A percentile compares a stretch with the other conserved stretches of the same genome.
Evolutionary conservation across 805 yeast genomes (phyloP).

Genomic region (Debaryomyces tyrocola): DNA sequence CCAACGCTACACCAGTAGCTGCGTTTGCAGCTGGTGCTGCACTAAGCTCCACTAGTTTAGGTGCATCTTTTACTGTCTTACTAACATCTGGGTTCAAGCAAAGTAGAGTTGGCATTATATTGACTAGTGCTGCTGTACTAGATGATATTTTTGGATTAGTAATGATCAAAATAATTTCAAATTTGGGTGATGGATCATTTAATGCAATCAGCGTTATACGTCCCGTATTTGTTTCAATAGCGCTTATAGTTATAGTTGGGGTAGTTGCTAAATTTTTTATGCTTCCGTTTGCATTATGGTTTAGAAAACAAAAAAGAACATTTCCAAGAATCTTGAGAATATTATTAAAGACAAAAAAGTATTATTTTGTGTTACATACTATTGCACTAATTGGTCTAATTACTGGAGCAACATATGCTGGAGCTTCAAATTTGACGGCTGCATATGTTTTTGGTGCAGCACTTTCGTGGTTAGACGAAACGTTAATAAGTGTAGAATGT

Average conservation of each 20-base stretch:
- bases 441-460: constrained; percentile 5
- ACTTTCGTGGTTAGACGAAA: constrained; percentile 3
- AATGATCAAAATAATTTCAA: constrained; percentile 5
- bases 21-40: constrained; percentile 8
- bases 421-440: constrained; percentile 5
- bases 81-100: constrained; percentile 1
- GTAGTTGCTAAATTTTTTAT: not conserved
- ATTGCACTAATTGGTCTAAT: not conserved
- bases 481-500: not conserved
- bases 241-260: not conserved
- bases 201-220: not conserved
- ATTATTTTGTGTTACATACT: constrained; percentile 1
- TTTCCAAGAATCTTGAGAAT: not conserved
- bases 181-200: constrained; percentile 5
- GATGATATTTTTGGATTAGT: constrained; percentile 6
- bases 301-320: not conserved
- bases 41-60: constrained; percentile 6
- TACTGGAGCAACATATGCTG: constrained; percentile 4
- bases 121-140: constrained; percentile 4
- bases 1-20: constrained; percentile 1
- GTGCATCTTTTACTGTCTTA: constrained; percentile 5
- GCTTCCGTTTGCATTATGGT: not conserved
- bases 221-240: constrained; percentile 5
- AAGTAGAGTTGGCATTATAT: constrained; percentile 3
- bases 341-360: not conserved